phyloP scores from a whole-genome alignment of 805 yeast genomes.

The Saturnispora serradocipensis region DNA sequence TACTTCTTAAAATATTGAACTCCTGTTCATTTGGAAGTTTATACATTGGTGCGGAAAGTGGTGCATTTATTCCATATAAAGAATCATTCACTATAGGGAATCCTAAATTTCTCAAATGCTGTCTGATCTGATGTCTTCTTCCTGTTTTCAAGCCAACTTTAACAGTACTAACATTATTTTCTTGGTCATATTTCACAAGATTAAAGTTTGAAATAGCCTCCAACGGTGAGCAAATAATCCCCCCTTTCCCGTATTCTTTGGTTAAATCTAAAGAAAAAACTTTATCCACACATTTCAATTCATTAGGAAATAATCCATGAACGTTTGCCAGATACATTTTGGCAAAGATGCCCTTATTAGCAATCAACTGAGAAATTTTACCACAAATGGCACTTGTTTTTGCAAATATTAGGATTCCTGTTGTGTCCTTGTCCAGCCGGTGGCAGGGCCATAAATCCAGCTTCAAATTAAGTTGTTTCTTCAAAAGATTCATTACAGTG shows the following conservation, averaged over 20 bases:
- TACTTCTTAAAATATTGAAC: constrained; percentile 3
- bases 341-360: constrained; percentile 11
- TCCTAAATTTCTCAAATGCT: constrained; percentile 39
- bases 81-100: constrained; percentile 27
- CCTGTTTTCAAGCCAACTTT: constrained; percentile 39
- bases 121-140: constrained; percentile 44
- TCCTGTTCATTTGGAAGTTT: background rate
- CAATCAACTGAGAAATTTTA: constrained; percentile 3
- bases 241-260: constrained; percentile 19
- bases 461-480: constrained; percentile 19
- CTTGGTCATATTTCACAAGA: constrained; percentile 20
- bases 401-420: constrained; percentile 39
- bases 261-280: constrained; percentile 20
- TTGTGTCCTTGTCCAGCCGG: constrained; percentile 41
- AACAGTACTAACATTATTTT: constrained; percentile 31
- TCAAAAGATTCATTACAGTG: constrained; percentile 34
- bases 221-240: constrained; percentile 10
- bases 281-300: constrained; percentile 23
- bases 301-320: constrained; percentile 31
- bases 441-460: constrained; percentile 30
- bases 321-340: constrained; percentile 39
- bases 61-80: constrained; percentile 19
- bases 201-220: constrained; percentile 16
- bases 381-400: constrained; percentile 18
- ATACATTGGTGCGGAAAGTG: constrained; percentile 1